Evolutionary conservation across 371 early-diverging fungal species (phyloP).

Genomic region (Cokeromyces recurvatus): DNA sequence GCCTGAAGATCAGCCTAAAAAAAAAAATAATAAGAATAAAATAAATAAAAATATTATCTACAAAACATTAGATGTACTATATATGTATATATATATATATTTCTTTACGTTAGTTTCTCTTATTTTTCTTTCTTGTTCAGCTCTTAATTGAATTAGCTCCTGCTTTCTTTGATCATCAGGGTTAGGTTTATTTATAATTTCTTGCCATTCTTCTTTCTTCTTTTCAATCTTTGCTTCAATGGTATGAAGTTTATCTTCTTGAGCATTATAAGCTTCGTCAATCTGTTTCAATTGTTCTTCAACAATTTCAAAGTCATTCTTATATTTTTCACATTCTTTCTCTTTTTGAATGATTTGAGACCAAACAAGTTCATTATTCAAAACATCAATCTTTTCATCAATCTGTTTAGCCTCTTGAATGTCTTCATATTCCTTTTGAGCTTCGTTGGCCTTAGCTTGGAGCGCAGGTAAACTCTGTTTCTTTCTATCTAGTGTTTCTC

Average conservation of each 20-base stretch:
- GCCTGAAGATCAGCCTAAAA: conserved; percentile 2
- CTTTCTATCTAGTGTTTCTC: conserved; percentile 53
- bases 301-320: conserved; percentile 14
- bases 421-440: conserved; percentile 56
- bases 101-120: too few relatives aligned
- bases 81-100: too few relatives aligned
- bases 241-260: background rate
- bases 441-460: conserved; percentile 55
- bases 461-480: conserved; percentile 54
- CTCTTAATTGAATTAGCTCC: too few relatives aligned
- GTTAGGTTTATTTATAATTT: background rate
- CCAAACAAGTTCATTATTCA: conserved; percentile 78
- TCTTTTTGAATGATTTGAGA: conserved; percentile 59
- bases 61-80: too few relatives aligned
- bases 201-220: conserved; percentile 9
- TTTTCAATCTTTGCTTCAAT: background rate
- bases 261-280: conserved; percentile 14
- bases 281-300: conserved; percentile 8
- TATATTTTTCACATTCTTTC: conserved; percentile 38
- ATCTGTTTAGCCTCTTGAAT: conserved; percentile 62
- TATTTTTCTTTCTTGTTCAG: background rate
- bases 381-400: conserved; percentile 49
- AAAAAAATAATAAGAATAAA: too few relatives aligned
- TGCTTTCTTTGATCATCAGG: conserved; percentile 8
- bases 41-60: too few relatives aligned